phyloP scores from a whole-genome alignment of 2,329 filamentous ascomycete genomes.

The Nigrospora oryzae region DNA sequence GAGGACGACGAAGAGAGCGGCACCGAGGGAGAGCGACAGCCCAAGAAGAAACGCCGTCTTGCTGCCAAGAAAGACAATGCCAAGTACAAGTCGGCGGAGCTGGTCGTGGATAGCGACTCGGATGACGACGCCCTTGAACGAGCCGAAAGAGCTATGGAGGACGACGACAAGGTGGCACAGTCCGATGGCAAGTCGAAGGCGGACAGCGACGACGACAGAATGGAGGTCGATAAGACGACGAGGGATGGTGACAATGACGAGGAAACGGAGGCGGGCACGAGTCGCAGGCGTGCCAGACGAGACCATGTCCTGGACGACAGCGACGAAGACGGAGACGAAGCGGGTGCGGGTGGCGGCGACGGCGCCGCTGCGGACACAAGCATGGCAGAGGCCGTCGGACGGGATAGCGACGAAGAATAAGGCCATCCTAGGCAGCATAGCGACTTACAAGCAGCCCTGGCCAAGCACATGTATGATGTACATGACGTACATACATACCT shows the following conservation, averaged over 20 bases:
- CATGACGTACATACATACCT: no score
- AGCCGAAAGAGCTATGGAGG: constrained; percentile 31
- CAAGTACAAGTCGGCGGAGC: constrained; percentile 83
- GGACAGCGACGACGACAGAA: constrained; percentile 30
- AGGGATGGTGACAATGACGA: constrained; percentile 40
- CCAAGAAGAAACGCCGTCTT: constrained; percentile 55
- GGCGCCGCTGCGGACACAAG: constrained; percentile 18
- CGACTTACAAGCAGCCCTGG: no score
- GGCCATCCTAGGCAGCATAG: no score
- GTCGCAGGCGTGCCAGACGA: constrained; percentile 34
- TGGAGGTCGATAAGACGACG: constrained; percentile 41
- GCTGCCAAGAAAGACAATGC: constrained; percentile 34
- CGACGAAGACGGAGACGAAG: constrained; percentile 39
- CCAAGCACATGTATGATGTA: no score
- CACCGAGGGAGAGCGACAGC: constrained; percentile 41
- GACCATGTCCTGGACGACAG: constrained; percentile 44
- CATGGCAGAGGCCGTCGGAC: constrained; percentile 24
- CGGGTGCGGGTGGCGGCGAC: constrained; percentile 10
- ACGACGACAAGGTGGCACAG: constrained; percentile 12
- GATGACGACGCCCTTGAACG: constrained; percentile 34
- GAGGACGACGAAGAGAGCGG: constrained; percentile 36
- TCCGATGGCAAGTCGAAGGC: constrained; percentile 12
- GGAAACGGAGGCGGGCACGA: constrained; percentile 36
- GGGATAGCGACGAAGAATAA: constrained; percentile 20
- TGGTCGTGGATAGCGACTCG: constrained; percentile 70